phyloP scores from a whole-genome alignment of 352 stramenopile genomes.

The Globisporangium ultimum region DNA sequence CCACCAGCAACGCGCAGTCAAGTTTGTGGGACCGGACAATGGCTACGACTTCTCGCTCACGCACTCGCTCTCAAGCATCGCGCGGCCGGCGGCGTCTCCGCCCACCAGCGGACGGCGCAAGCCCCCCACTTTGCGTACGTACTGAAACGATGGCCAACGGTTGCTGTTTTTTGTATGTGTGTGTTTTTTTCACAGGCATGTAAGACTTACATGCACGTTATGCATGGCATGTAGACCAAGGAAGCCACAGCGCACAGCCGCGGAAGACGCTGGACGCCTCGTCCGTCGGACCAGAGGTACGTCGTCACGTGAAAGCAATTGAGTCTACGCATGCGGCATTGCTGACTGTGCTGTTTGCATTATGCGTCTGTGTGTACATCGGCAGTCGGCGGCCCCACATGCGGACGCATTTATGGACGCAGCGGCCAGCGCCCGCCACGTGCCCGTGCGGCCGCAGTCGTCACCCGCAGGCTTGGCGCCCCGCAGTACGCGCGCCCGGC shows the following conservation, averaged over 20 bases:
- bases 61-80: conserved; percentile 27
- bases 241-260: conserved; percentile 9
- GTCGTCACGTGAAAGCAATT: too few relatives aligned
- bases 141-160: neutral
- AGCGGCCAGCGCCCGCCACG: neutral
- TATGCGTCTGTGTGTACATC: neutral
- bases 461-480: conserved; percentile 28
- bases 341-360: neutral
- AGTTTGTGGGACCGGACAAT: conserved; percentile 30
- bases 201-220: neutral
- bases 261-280: neutral
- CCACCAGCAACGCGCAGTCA: conserved; percentile 38
- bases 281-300: conserved; percentile 1
- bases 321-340: too few relatives aligned
- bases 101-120: conserved; percentile 7
- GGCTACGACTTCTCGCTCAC: conserved; percentile 32
- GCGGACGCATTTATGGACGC: neutral
- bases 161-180: neutral
- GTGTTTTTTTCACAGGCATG: neutral
- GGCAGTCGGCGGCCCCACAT: neutral
- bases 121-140: conserved; percentile 2
- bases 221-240: neutral
- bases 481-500: conserved; percentile 2
- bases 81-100: conserved; percentile 1
- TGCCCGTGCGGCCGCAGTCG: conserved; percentile 43